Percentiles rank a stretch among this genome's conserved stretches.
Evolutionary conservation across 345 rosid species (phyloP).

Genomic region (Salix caprea): DNA sequence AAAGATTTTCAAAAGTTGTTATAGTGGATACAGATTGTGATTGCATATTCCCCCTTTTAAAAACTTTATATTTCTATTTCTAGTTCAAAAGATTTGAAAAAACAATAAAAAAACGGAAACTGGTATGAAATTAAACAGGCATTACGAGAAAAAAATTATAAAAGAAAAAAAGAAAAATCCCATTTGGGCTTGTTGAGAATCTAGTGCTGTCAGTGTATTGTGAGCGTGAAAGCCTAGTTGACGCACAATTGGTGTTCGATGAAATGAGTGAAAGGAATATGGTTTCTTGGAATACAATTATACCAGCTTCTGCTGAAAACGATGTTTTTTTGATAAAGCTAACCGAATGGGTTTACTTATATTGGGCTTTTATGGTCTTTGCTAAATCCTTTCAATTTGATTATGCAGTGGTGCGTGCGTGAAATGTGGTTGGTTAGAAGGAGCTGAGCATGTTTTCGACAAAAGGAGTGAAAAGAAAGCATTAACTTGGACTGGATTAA

Average conservation of each 20-base stretch:
- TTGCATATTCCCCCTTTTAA: no score
- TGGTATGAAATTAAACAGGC: no score
- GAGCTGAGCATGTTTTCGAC: constrained; percentile 49
- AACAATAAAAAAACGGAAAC: no score
- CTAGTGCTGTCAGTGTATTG: constrained; percentile 48
- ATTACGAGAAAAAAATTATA: no score
- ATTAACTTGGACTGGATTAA: constrained; percentile 59
- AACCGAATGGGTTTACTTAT: constrained; percentile 37
- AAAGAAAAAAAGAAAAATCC: neutral
- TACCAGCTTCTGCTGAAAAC: constrained; percentile 44
- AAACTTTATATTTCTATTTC: no score
- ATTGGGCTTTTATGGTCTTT: constrained; percentile 43
- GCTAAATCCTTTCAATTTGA: constrained; percentile 30
- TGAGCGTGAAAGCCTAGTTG: constrained; percentile 46
- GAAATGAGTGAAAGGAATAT: constrained; percentile 49
- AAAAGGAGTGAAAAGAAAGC: constrained; percentile 49
- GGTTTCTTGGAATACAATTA: constrained; percentile 41
- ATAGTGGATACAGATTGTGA: no score
- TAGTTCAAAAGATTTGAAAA: no score
- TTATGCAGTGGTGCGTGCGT: constrained; percentile 35
- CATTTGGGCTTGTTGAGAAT: constrained; percentile 42
- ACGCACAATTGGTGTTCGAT: constrained; percentile 57
- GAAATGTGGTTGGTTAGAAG: constrained; percentile 57
- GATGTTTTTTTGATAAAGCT: constrained; percentile 27
- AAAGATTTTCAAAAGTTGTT: no score